Base-by-base conservation (phyloP, 345 rosid genomes). In the Cochlearia excelsa region DNA sequence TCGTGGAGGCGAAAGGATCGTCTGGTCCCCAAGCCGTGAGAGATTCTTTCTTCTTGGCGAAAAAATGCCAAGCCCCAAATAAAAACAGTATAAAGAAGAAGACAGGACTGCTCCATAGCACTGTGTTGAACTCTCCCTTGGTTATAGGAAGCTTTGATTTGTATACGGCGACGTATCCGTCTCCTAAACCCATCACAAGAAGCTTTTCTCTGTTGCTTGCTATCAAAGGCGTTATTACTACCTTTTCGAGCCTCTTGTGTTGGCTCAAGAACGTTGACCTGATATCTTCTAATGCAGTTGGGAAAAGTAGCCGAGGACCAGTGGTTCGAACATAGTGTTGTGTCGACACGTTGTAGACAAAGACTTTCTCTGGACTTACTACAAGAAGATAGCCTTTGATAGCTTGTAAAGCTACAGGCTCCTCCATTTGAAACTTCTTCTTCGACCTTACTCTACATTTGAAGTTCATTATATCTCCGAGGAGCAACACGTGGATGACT, bases 1-100 rank as follows among this genome's bases (percentile, higher is more conserved):
- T 40, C 28, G 80, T 37, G 11, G 95, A 80, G 58, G 64, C 51
- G 57, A 92, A 92, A 34, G 95, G 92, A 57, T 92, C 98, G 30
- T 86, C 90, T 0, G 94, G 83, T 65, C 99, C 99, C 97, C 97
- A 93, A 5, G 95, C 86, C 1, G 95, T 89, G 43, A 93, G 82
- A 5, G 84, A 86, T 67, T 89, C 99, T 76, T 93, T 89, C 84
- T 93, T 93, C 88, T 89, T 89, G 2, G 97, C 89, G 46, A 93
- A 93, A 57, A 93, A 89, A 54, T 86, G 89, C 99, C 99, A 93
- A 2, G 95, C 88, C 9, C 74, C 91, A 16, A 89, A 89, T 46
- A 93, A 61, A 73, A 93, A 85, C 51, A 89, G 74, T 51, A 93
- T 49, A 69, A 93, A 93, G 67, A 93, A 80, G 72, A 89, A 56